Evolutionary conservation across 1,284 basidiomycete genomes (phyloP).

Genomic region (Amylostereum chailletii): DNA sequence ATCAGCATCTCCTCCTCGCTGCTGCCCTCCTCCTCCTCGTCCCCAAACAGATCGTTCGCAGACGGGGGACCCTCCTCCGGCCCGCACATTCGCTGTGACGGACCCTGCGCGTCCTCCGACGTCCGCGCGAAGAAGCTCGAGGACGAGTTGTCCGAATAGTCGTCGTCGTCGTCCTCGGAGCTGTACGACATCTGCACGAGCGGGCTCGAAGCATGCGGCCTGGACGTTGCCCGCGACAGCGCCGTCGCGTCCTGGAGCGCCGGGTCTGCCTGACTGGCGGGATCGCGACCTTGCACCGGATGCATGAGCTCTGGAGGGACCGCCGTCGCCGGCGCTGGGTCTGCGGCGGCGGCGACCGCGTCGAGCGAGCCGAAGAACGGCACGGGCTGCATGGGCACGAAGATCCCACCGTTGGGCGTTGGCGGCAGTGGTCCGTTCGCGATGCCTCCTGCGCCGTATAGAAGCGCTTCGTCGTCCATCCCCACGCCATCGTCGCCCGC

Average conservation of each 20-base stretch:
- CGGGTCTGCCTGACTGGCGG: constrained; percentile 17
- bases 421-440: constrained; percentile 26
- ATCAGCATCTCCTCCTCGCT: constrained; percentile 24
- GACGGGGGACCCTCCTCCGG: constrained; percentile 2
- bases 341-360: constrained; percentile 16
- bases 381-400: not conserved
- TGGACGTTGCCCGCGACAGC: constrained; percentile 10
- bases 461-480: constrained; percentile 36
- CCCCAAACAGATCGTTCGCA: constrained; percentile 7
- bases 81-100: no score
- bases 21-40: constrained; percentile 26
- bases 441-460: constrained; percentile 45
- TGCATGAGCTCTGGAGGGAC: constrained; percentile 15
- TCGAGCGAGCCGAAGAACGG: not conserved
- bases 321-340: constrained; percentile 19
- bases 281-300: constrained; percentile 12
- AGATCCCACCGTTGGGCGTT: not conserved
- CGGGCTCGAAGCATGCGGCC: constrained; percentile 29
- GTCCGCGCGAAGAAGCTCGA: constrained; percentile 15
- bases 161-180: constrained; percentile 16
- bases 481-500: constrained; percentile 29
- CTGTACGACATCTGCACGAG: constrained; percentile 28
- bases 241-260: constrained; percentile 16
- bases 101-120: constrained; percentile 5
- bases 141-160: constrained; percentile 14